Conservation (phyloP, 331 rosid species). For the Cydonia oblonga region DNA sequence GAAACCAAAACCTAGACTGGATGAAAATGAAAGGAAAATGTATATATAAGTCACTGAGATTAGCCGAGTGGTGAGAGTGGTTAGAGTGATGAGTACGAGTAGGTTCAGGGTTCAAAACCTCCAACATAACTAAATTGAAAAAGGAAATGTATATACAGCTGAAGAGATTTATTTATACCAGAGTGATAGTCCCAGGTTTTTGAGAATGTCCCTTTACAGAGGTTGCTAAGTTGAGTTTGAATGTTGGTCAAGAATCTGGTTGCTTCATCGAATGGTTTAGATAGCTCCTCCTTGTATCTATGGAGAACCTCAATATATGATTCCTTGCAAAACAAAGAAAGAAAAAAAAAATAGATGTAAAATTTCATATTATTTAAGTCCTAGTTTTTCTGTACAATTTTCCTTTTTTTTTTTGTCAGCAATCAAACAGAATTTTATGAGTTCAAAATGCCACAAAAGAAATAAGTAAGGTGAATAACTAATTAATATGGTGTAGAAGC, state of each 20-base stretch:
- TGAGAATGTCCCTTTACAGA: constrained; percentile 48
- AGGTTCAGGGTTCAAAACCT: not conserved
- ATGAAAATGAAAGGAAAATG: not conserved
- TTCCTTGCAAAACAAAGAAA: constrained; percentile 28
- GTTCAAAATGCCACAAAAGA: not conserved
- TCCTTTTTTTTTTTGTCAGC: not conserved
- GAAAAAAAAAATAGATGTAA: not conserved
- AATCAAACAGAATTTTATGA: not conserved
- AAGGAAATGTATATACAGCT: not conserved
- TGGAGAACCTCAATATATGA: constrained; percentile 56
- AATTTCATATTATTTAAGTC: not conserved
- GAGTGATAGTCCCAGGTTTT: constrained; percentile 24
- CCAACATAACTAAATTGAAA: not conserved
- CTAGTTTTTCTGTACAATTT: not conserved
- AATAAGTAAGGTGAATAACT: not conserved
- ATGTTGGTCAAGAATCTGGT: constrained; percentile 46
- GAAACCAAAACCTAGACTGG: not conserved
- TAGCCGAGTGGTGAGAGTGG: not conserved
- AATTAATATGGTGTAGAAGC: too few species aligned
- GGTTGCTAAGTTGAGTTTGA: constrained; percentile 51
- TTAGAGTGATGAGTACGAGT: too few species aligned
- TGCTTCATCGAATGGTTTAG: constrained; percentile 64
- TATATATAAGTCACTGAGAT: not conserved
- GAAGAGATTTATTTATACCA: not conserved
- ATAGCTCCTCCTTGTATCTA: constrained; percentile 54